These are phyloP conservation scores for Exobasidium rhododendri DNA, from an alignment of 1,284 basidiomycete genomes.

Conservation along the genomic window DNA sequence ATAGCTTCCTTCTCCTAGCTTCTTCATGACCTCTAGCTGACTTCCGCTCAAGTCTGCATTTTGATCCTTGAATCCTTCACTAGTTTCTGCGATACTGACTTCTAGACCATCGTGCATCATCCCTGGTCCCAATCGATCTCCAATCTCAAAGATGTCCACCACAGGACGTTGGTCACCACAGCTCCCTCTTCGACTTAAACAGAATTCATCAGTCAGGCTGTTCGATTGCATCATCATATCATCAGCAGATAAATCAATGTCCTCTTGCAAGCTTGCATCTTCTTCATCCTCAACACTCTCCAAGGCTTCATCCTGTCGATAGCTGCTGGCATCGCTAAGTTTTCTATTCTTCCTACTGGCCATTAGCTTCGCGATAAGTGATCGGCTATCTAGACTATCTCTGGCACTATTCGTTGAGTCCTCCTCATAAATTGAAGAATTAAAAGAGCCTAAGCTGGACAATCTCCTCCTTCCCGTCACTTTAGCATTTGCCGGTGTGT, in stretches of 20 bases:
- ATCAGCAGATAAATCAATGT: slow-evolving; percentile 34
- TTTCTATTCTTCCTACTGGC: slow-evolving; percentile 1
- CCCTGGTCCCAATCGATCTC: slow-evolving; percentile 49
- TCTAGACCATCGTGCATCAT: slow-evolving; percentile 47
- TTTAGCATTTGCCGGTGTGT: neutral
- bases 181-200: slow-evolving; percentile 7
- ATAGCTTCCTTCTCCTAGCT: slow-evolving; percentile 52
- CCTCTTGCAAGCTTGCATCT: slow-evolving; percentile 15
- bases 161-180: slow-evolving; percentile 14
- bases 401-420: neutral
- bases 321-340: neutral
- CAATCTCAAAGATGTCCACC: slow-evolving; percentile 42
- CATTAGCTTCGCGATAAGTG: neutral
- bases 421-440: neutral
- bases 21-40: slow-evolving; percentile 44
- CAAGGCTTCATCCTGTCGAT: neutral
- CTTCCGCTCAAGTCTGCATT: slow-evolving; percentile 32
- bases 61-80: slow-evolving; percentile 43
- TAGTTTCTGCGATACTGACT: slow-evolving; percentile 45
- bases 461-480: neutral
- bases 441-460: neutral
- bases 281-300: slow-evolving; percentile 6
- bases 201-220: slow-evolving; percentile 18
- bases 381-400: neutral
- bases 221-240: slow-evolving; percentile 34